Evolutionary conservation across 2,329 filamentous ascomycete genomes (phyloP).

Genomic region (Emergomyces pasteurianus): DNA sequence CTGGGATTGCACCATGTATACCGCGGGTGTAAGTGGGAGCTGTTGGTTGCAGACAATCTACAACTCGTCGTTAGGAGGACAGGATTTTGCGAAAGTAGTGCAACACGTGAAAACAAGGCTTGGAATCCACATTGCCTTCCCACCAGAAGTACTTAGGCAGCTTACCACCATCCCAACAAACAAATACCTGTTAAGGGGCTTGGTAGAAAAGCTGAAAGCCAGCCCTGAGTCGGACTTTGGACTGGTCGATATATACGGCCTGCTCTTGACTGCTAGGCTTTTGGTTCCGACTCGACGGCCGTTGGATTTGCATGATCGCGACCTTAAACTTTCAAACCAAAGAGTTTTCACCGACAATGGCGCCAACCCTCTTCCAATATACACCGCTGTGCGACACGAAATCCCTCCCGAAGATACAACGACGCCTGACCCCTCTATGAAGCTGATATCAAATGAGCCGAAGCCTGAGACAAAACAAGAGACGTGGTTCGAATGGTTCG

Average conservation of each 20-base stretch:
- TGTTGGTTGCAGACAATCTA: constrained; percentile 91
- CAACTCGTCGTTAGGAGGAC: constrained; percentile 63
- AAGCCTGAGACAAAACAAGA: constrained; percentile 45
- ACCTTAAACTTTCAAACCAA: constrained; percentile 89
- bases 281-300: constrained; percentile 75
- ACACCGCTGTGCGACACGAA: constrained; percentile 89
- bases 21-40: constrained; percentile 86
- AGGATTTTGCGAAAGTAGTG: constrained; percentile 57
- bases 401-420: constrained; percentile 50
- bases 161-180: constrained; percentile 85
- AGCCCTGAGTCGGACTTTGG: constrained; percentile 72
- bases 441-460: constrained; percentile 20
- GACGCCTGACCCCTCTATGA: constrained; percentile 3
- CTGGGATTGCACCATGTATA: constrained; percentile 91
- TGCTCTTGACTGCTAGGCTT: constrained; percentile 71
- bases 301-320: constrained; percentile 58
- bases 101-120: constrained; percentile 79
- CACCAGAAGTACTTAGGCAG: constrained; percentile 67
- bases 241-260: constrained; percentile 83
- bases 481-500: constrained; percentile 97
- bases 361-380: constrained; percentile 79
- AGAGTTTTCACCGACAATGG: constrained; percentile 63
- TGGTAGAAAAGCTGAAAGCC: constrained; percentile 85
- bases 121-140: constrained; percentile 83
- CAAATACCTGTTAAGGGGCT: constrained; percentile 74